Evolutionary conservation across 2,329 filamentous ascomycete genomes (phyloP), one percentile per base, ranked within the genome.

Genomic region (Emergomyces orientalis): DNA sequence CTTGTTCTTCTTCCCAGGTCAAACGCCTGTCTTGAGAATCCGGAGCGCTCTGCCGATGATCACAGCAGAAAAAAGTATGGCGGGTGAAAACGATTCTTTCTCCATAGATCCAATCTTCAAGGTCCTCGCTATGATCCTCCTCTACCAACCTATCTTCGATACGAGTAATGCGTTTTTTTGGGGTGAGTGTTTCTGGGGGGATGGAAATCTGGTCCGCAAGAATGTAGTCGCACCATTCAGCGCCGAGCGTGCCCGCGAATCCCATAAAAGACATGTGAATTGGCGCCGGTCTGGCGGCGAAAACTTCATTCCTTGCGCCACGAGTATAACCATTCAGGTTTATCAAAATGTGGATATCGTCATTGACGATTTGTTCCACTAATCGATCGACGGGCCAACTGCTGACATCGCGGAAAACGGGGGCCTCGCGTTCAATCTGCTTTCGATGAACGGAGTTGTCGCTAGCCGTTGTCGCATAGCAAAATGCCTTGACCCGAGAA

Each of bases 191-290:
- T 32, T 86, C 84, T 0, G 82, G 83, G 0, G 94, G 94, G 61
- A 99, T 88, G 0, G 94, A 91, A 1, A 88, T 93, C 59, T 88
- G 82, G 71, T 99, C 94, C 3, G 94, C 92, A 32, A 97, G 83
- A 19, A 99, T 86, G 71, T 99, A 99, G 73, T 99, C 94, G 69
- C 94, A 99, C 94, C 94, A 99, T 73, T 99, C 94, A 2, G 94
- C 94, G 6, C 94, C 94, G 0, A 99, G 79, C 0, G 93, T 97
- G 11, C 94, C 94, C 0, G 94, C 94, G 73, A 99, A 99, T 0
- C 94, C 94, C 94, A 99, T 99, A 71, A 99, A 99, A 0, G 94
- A 96, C 94, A 99, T 99, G 68, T 99, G 94, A 52, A 99, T 91
- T 0, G 94, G 94, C 1, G 92, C 91, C 19, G 94, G 91, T 32